Evolutionary conservation across 2,329 filamentous ascomycete species (phyloP), one percentile per base, ranked within the genome.

Genomic region (Bisporella sp.): DNA sequence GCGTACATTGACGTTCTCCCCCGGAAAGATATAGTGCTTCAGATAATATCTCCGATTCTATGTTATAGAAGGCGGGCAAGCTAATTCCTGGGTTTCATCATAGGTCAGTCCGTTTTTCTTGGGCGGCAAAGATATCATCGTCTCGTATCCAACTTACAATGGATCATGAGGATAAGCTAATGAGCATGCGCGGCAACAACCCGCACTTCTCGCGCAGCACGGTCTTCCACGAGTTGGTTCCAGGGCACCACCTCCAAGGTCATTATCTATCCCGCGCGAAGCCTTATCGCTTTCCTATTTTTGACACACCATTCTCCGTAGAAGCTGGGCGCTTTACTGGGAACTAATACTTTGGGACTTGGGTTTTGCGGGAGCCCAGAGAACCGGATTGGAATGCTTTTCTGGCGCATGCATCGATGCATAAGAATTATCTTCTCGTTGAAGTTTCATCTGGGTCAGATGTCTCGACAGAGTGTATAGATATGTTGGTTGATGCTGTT

Each of bases 311-410:
- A 0, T 82, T 82, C 58, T 81, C 72, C 66, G 72, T 78, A 37
- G 79, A 82, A 61, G 79, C 13, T 82, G 78, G 78, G 74, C 78
- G n/a, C 71, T 81, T 56, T 82, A 82, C 60, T 82, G 78, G 78
- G 79, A 82, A 64, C 68, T 81, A 57, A 60, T 79, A 13, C 68
- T 83, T 12, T 83, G 77, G 77, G 64, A 75, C 41, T 70, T 70
- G 71, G 73, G 55, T 82, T 80, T 57, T 71, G 35, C 74, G 50
- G 65, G 4, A 68, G 69, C 0, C 69, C 78, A 0, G 73, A 77
- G 52, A 75, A 81, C 54, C 69, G 70, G 39, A 70, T 82, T 28
- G 79, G 79, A 0, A 77, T 79, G 54, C 64, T 83, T 6, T 82
- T 81, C 61, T 82, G 79, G 79, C 71, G 77, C 11, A 80, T 82